Evolutionary conservation across 805 yeast genomes (phyloP), one percentile per base, ranked within the genome.

Genomic region (Candida krabiensis): DNA sequence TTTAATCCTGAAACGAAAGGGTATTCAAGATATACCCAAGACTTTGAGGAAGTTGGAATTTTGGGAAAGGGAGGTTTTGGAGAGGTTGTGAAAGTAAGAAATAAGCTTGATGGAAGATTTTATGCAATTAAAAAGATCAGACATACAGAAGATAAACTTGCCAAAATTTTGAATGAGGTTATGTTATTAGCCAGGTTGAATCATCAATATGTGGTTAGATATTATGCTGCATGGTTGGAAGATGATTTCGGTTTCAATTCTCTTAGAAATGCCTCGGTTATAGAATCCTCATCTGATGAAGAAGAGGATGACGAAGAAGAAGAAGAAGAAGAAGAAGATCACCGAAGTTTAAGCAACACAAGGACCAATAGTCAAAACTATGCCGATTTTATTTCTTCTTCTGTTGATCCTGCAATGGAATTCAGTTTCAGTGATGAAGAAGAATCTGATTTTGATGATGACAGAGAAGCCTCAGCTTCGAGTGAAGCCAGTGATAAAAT

Each of bases 211-310:
- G 96, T 93, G 28, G 99, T 93, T 3, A 69, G 99, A 40, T 93
- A 93, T 62, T 93, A 86, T 63, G 95, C 97, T 3, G 96, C 97
- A 0, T 93, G 99, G 99, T 75, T 91, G 4, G 97, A 90, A 56
- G 95, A 87, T 38, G 82, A 80, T 19, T 51, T 56, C 18, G 52
- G 46, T 49, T 43, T 33, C 23, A 39, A 32, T 8, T 21, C 31
- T 8, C 30, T 26, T 9, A 33, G 34, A 4, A 43, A 43, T 3
- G 53, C 51, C 3, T 55, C 61, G n/a, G 65, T 55, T 6, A 52
- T 49, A 16, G 60, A 56, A 16, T 43, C 53, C 13, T 51, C 45
- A 27, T 59, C 38, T 11, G 61, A 53, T 6, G 49, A 48, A 9
- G 54, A 53, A 1, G 51, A 50, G 2, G 48, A 40, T 2, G 54